Base-by-base conservation (phyloP, 805 yeast species). In the Myxozyma kluyveri region DNA sequence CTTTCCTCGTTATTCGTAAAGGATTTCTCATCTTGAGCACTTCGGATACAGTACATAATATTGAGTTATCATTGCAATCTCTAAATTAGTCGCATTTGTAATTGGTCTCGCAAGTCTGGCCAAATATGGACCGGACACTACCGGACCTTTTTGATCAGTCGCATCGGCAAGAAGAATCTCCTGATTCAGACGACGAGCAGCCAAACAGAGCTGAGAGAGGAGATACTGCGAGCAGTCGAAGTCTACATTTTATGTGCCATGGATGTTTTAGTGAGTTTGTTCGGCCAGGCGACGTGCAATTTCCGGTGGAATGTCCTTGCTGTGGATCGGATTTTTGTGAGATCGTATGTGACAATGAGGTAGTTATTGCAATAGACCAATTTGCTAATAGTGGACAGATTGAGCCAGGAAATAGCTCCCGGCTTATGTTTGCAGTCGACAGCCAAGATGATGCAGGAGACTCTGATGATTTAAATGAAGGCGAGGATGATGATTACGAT, bases 401-500 rank as follows among this genome's bases (percentile, higher is more conserved):
- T 7, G 44, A 40, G 23, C 14, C 17, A 19, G 42, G 6, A 10
- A 45, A 46, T 23, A 45, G 37, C 17, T 38, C 33, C 9, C 33
- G 33, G 33, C 14, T 14, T 4, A 10, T 5, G 3, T 46, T 27
- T 23, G 36, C 5, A 19, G 51, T 50, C 45, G 36, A 38, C 22
- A 35, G 52, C 53, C 24, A 51, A 56, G 51, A 62, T 4, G 50
- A 47, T 54, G 79, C 49, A 24, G 79, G 76, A 44, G 79, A 68
- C 33, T 72, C 70, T 21, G 72, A 64, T 39, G 53, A 52, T 60
- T 32, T 60, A 54, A 49, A 39, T 4, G 49, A 50, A 53, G 79
- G 76, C 52, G 80, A 75, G 29, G 80, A 76, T 47, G 79, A 71
- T 32, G 72, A 69, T 21, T 72, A 64, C 33, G 58, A 49, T 60